Conservation (phyloP, 2,329 filamentous ascomycete genomes). For the Venturia pyrina region DNA sequence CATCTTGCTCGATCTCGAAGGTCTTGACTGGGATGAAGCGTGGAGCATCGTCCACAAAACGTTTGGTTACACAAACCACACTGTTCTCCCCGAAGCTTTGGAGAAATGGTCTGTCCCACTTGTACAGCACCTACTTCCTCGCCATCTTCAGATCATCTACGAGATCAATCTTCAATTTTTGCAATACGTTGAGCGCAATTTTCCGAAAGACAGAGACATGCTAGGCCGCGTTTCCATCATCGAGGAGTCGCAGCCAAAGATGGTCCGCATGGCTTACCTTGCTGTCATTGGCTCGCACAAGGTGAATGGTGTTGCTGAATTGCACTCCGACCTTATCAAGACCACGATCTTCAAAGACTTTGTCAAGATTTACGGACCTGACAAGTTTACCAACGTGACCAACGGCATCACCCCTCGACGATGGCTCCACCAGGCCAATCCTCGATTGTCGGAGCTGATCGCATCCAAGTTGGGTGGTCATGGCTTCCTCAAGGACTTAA, state of each 20-base stretch:
- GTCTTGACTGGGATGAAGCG: constrained; percentile 84
- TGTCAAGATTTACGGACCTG: constrained; percentile 83
- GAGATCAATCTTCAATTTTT: constrained; percentile 96
- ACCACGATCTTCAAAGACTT: constrained; percentile 99
- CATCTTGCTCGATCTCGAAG: constrained; percentile 81
- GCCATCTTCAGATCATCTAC: constrained; percentile 94
- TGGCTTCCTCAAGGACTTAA: constrained; percentile 84
- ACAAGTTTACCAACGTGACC: constrained; percentile 98
- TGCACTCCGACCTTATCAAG: constrained; percentile 96
- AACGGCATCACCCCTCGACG: constrained; percentile 94
- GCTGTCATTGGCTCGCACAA: constrained; percentile 97
- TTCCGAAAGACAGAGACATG: constrained; percentile 82
- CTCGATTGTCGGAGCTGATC: constrained; percentile 81
- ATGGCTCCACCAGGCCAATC: constrained; percentile 97
- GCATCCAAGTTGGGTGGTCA: constrained; percentile 76
- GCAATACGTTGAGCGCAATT: constrained; percentile 78
- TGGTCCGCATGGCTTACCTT: constrained; percentile 94
- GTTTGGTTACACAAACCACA: constrained; percentile 98
- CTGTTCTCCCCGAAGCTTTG: constrained; percentile 87
- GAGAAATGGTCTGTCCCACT: constrained; percentile 98
- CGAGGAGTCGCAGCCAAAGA: constrained; percentile 92
- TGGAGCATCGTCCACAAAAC: constrained; percentile 57
- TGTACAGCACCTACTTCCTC: constrained; percentile 82
- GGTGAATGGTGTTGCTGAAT: constrained; percentile 94
- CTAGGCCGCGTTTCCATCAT: constrained; percentile 88